Evolutionary conservation across 2,329 filamentous ascomycete species (phyloP).

Genomic region (Talaromyces sp.): DNA sequence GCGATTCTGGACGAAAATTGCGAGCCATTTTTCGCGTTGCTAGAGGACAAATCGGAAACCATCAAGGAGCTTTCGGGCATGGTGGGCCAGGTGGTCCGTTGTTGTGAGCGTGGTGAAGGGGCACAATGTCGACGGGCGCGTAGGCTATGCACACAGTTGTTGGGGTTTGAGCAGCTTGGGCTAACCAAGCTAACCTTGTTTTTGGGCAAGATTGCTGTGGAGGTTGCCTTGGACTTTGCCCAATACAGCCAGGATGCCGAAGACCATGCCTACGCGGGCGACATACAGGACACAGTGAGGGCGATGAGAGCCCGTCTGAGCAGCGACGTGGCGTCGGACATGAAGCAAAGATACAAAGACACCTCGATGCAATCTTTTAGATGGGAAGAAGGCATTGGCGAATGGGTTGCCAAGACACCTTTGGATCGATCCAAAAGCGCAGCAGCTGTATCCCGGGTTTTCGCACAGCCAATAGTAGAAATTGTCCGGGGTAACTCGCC

Average conservation of each 20-base stretch:
- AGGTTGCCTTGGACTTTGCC: slow-evolving; percentile 38
- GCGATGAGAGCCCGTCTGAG: slow-evolving; percentile 6
- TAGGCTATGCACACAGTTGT: slow-evolving; percentile 24
- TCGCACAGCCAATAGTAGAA: slow-evolving; percentile 8
- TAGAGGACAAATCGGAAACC: slow-evolving; percentile 26
- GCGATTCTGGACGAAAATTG: slow-evolving; percentile 19
- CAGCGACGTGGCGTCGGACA: slow-evolving; percentile 5
- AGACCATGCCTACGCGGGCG: slow-evolving; percentile 35
- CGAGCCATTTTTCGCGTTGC: slow-evolving; percentile 25
- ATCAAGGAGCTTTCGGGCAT: slow-evolving; percentile 32
- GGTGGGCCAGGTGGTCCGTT: slow-evolving; percentile 29
- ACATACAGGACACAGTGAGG: slow-evolving; percentile 31
- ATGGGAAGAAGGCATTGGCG: slow-evolving; percentile 55
- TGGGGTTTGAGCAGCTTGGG: slow-evolving; percentile 18
- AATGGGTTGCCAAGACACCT: slow-evolving; percentile 53
- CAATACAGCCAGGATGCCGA: slow-evolving; percentile 33
- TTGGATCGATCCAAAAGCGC: slow-evolving; percentile 20
- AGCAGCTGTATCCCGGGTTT: background rate
- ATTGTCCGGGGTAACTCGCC: background rate
- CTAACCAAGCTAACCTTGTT: slow-evolving; percentile 22
- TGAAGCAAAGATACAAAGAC: slow-evolving; percentile 11
- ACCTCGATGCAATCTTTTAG: slow-evolving; percentile 32
- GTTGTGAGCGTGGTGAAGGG: slow-evolving; percentile 23
- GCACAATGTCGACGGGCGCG: slow-evolving; percentile 21
- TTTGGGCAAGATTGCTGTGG: slow-evolving; percentile 32